These are phyloP conservation scores for Penicillium janthinellum DNA, from an alignment of 2,329 filamentous ascomycete species.

Conservation along the genomic window DNA sequence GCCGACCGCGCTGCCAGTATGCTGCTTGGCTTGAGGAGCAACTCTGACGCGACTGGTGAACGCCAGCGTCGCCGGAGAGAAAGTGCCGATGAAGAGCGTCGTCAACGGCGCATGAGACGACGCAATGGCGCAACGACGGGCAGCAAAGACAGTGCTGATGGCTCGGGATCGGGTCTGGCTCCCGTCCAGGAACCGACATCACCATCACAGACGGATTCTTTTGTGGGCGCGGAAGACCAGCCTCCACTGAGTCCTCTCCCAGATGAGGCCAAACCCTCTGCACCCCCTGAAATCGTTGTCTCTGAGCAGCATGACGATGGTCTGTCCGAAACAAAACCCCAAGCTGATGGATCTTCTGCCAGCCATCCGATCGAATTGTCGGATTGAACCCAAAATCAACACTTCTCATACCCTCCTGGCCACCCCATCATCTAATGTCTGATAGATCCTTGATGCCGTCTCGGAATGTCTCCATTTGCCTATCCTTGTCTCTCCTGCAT, in stretches of 20 bases:
- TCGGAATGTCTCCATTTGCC: constrained; percentile 27
- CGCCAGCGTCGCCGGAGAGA: constrained; percentile 67
- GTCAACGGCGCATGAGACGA: constrained; percentile 66
- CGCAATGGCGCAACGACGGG: constrained; percentile 54
- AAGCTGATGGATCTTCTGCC: constrained; percentile 25
- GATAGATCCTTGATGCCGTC: constrained; percentile 36
- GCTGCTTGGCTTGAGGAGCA: constrained; percentile 77
- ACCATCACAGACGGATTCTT: constrained; percentile 27
- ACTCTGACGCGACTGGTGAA: constrained; percentile 57
- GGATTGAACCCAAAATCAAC: constrained; percentile 22
- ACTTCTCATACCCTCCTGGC: neutral
- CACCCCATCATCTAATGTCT: constrained; percentile 37
- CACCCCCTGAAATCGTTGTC: constrained; percentile 40
- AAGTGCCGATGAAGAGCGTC: constrained; percentile 77
- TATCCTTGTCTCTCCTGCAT: constrained; percentile 12
- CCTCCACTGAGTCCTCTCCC: constrained; percentile 25
- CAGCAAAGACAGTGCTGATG: constrained; percentile 42
- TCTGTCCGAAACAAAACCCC: constrained; percentile 24
- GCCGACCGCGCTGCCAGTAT: constrained; percentile 81
- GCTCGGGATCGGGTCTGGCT: constrained; percentile 26
- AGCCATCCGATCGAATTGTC: constrained; percentile 29
- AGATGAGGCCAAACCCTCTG: constrained; percentile 28
- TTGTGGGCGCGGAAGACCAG: constrained; percentile 25
- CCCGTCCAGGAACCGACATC: constrained; percentile 37
- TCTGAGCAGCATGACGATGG: constrained; percentile 32